Conservation (phyloP, 2,329 filamentous ascomycete species). For the Mycogone perniciosa region DNA sequence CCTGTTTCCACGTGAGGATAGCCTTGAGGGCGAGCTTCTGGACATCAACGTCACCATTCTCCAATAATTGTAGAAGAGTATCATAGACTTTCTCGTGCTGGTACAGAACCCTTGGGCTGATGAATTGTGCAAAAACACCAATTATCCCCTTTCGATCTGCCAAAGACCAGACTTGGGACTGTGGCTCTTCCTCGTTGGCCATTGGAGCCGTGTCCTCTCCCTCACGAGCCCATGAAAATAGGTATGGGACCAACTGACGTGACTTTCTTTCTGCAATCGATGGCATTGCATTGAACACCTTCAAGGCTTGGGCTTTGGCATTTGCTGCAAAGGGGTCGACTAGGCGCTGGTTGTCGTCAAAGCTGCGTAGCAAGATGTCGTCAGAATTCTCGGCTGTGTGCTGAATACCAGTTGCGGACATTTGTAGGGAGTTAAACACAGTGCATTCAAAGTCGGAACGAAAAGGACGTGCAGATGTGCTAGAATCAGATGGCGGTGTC, state of each 20-base stretch:
- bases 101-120: constrained; percentile 79
- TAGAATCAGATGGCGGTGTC: constrained; percentile 36
- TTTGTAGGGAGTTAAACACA: constrained; percentile 58
- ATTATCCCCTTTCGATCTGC: constrained; percentile 81
- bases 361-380: constrained; percentile 54
- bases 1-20: constrained; percentile 82
- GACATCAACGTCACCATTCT: constrained; percentile 84
- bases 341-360: constrained; percentile 56
- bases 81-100: constrained; percentile 69
- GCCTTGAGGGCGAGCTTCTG: constrained; percentile 81
- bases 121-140: constrained; percentile 73
- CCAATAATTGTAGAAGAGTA: constrained; percentile 67
- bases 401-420: constrained; percentile 45
- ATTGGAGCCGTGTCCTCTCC: constrained; percentile 35
- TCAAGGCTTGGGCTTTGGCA: constrained; percentile 71
- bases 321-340: constrained; percentile 45
- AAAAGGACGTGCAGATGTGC: constrained; percentile 31
- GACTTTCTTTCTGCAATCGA: constrained; percentile 79
- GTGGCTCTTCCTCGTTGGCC: constrained; percentile 26
- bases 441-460: constrained; percentile 79
- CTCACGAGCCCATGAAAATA: constrained; percentile 70
- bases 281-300: constrained; percentile 67
- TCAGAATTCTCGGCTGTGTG: constrained; percentile 46
- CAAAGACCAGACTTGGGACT: constrained; percentile 54
- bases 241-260: constrained; percentile 74